phyloP scores from a whole-genome alignment of 2,329 filamentous ascomycete genomes.

The Fusarium sp. region DNA sequence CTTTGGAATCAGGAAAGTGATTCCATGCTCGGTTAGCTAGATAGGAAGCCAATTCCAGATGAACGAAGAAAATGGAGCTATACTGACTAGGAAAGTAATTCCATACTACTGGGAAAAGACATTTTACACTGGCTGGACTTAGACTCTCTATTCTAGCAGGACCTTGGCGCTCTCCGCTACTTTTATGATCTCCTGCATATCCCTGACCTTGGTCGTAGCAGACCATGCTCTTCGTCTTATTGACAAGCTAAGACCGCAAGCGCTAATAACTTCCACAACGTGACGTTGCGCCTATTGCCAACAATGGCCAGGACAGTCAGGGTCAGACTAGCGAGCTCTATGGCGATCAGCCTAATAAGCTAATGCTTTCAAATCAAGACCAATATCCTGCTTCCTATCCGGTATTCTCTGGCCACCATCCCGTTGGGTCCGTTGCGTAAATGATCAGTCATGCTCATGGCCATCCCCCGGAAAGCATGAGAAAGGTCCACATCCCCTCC shows the following conservation, averaged over 20 bases:
- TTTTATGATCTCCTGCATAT: background rate
- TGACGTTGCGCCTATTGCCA: constrained; percentile 4
- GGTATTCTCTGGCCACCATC: background rate
- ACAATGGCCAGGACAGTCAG: constrained; percentile 10
- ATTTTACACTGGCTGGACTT: background rate
- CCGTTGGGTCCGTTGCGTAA: constrained; percentile 9
- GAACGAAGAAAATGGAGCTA: background rate
- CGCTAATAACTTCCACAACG: constrained; percentile 25
- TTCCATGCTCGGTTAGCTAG: background rate
- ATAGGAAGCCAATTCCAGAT: background rate
- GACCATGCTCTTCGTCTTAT: background rate
- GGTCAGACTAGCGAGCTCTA: background rate
- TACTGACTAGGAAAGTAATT: background rate
- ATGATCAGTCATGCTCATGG: constrained; percentile 20
- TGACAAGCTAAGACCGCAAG: constrained; percentile 8
- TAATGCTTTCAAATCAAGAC: constrained; percentile 14
- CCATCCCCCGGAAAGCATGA: constrained; percentile 8
- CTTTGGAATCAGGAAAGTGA: background rate
- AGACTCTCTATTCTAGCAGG: background rate
- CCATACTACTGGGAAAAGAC: background rate
- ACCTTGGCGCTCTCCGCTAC: background rate
- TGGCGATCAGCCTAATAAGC: background rate
- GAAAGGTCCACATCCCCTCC: constrained; percentile 11
- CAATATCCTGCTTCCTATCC: constrained; percentile 1
- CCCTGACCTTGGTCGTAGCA: background rate